Conservation (phyloP, 805 yeast genomes). For the Starmerella stigmatis region DNA sequence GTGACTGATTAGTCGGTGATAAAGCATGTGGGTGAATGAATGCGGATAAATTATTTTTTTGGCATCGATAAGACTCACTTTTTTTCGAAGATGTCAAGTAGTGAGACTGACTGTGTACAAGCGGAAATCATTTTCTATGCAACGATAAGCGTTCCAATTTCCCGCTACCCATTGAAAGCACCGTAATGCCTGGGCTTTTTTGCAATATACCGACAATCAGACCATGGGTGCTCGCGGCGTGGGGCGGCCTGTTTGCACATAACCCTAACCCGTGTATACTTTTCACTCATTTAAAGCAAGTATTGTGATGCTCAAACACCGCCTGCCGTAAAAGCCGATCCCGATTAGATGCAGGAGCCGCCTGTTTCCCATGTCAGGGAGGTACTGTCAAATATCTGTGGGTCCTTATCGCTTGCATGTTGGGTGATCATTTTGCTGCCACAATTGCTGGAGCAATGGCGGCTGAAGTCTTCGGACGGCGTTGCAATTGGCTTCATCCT, state of each 20-base stretch:
- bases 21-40: too few species aligned
- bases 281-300: slow-evolving; percentile 4
- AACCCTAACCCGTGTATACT: slow-evolving; percentile 3
- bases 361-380: slow-evolving; percentile 8
- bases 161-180: too few species aligned
- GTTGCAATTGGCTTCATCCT: slow-evolving; percentile 56
- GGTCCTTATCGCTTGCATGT: slow-evolving; percentile 63
- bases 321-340: neutral
- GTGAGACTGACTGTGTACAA: too few species aligned
- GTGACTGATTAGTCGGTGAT: too few species aligned
- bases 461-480: slow-evolving; percentile 61
- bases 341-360: neutral
- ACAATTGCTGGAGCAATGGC: slow-evolving; percentile 72
- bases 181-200: too few species aligned
- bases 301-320: too few species aligned
- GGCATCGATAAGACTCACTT: too few species aligned
- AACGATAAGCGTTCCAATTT: too few species aligned
- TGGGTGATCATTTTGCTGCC: slow-evolving; percentile 71
- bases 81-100: too few species aligned
- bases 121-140: too few species aligned
- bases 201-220: too few species aligned
- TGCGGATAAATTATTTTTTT: neutral
- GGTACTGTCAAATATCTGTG: slow-evolving; percentile 47
- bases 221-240: neutral
- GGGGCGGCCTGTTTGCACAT: neutral